These are phyloP conservation scores for Globisporangium parvum DNA, from an alignment of 352 stramenopile species.

Conservation along the genomic window DNA sequence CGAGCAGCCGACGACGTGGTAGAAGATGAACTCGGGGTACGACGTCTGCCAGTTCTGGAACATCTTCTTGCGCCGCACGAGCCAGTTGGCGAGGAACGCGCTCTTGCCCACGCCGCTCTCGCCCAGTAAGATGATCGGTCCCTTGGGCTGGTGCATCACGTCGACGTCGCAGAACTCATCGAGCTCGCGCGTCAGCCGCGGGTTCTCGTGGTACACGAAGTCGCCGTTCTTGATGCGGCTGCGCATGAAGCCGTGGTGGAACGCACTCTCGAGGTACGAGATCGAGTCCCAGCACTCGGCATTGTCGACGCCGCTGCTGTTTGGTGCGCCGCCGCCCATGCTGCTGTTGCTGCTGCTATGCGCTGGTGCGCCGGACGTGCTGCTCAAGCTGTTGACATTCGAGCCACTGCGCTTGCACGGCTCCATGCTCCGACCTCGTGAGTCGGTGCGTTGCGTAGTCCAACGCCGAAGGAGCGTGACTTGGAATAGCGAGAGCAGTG, in stretches of 20 bases:
- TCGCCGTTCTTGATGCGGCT: conserved; percentile 54
- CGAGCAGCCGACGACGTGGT: conserved; percentile 86
- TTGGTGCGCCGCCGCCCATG: not conserved
- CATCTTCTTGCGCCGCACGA: conserved; percentile 79
- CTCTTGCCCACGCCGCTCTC: conserved; percentile 71
- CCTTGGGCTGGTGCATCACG: conserved; percentile 73
- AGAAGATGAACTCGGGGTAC: conserved; percentile 88
- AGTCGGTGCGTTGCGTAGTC: no score
- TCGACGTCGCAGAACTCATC: conserved; percentile 86
- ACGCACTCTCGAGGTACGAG: conserved; percentile 72
- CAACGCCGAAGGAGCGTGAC: no score
- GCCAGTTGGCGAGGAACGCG: conserved; percentile 77
- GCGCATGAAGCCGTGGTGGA: conserved; percentile 80
- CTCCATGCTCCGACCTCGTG: not conserved
- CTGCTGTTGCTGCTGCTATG: conserved; percentile 16
- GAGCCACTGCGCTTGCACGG: conserved; percentile 1
- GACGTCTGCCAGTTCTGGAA: conserved; percentile 80
- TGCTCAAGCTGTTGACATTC: not conserved
- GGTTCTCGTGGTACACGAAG: conserved; percentile 75
- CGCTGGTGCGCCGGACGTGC: conserved; percentile 7
- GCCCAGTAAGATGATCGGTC: conserved; percentile 66
- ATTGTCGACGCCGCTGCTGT: conserved; percentile 14
- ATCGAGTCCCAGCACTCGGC: conserved; percentile 75
- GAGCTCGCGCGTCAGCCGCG: conserved; percentile 50
- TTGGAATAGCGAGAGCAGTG: no score